Evolutionary conservation across 176 grass and related monocot genomes (phyloP).

Genomic region (Avena sativa): DNA sequence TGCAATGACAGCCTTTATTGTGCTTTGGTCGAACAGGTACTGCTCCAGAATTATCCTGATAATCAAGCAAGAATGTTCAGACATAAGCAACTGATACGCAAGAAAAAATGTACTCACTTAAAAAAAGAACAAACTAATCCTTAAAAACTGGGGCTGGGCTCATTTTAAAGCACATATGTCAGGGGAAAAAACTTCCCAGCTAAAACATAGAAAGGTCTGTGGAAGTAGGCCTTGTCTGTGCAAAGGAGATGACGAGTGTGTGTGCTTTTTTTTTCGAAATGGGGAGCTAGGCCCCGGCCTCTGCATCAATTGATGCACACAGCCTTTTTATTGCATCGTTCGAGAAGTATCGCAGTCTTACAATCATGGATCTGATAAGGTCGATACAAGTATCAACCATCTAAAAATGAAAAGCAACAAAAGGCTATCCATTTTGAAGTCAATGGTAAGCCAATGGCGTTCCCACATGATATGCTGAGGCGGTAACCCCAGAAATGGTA

Average conservation of each 20-base stretch:
- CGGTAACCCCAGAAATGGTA: background rate
- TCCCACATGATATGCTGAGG: background rate
- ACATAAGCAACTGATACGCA: constrained; percentile 29
- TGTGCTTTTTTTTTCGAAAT: background rate
- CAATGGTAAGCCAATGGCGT: background rate
- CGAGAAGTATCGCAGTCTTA: too few species aligned
- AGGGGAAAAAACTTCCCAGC: background rate
- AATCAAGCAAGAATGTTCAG: constrained; percentile 29
- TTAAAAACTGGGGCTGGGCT: background rate
- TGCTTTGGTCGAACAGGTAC: constrained; percentile 62
- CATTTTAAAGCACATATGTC: background rate
- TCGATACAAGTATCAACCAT: too few species aligned
- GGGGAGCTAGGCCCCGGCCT: too few species aligned
- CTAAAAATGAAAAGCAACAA: too few species aligned
- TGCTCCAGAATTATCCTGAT: constrained; percentile 66
- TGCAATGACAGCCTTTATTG: constrained; percentile 84
- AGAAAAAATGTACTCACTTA: background rate
- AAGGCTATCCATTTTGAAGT: too few species aligned
- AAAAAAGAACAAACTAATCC: background rate
- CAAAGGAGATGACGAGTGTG: background rate
- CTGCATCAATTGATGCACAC: too few species aligned
- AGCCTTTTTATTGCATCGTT: too few species aligned
- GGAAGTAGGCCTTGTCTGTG: background rate
- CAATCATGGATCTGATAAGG: too few species aligned
- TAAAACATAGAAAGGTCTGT: background rate